These are phyloP conservation scores for Mucor irregularis DNA, from an alignment of 371 early-diverging fungal genomes.

Conservation along the genomic window DNA sequence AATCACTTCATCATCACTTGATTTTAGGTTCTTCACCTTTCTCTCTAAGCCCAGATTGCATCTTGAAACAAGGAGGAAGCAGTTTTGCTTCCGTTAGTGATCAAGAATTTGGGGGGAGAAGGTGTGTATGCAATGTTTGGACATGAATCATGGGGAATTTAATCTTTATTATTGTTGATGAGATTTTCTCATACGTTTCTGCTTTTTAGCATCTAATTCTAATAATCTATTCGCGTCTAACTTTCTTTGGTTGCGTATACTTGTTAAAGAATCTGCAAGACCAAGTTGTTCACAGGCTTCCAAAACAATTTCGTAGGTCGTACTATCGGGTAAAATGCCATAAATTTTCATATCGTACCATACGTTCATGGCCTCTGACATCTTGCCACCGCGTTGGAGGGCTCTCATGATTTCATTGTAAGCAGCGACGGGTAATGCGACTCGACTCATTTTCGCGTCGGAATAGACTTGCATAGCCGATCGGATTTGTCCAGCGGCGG, in stretches of 20 bases:
- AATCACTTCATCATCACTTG: no score
- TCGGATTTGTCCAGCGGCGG: conserved; percentile 23
- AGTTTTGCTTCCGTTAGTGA: no score
- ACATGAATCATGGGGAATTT: no score
- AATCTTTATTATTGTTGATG: no score
- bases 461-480: conserved; percentile 38
- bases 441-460: conserved; percentile 26
- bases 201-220: conserved; percentile 2
- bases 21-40: no score
- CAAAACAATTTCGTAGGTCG: conserved; percentile 37
- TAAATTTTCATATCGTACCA: conserved; percentile 46
- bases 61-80: no score
- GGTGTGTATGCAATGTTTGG: no score
- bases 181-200: conserved; percentile 1
- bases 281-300: conserved; percentile 43
- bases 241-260: conserved; percentile 35
- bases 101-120: no score
- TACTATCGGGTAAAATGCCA: conserved; percentile 28
- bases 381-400: conserved; percentile 20
- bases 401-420: conserved; percentile 37
- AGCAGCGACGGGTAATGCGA: conserved; percentile 17
- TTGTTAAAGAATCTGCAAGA: conserved; percentile 26
- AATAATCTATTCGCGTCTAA: conserved; percentile 29
- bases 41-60: no score
- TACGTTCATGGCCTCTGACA: conserved; percentile 44